These are phyloP conservation scores for Wallacemonas sp. DNA, from an alignment of 208 protist genomes.

Conservation along the genomic window DNA sequence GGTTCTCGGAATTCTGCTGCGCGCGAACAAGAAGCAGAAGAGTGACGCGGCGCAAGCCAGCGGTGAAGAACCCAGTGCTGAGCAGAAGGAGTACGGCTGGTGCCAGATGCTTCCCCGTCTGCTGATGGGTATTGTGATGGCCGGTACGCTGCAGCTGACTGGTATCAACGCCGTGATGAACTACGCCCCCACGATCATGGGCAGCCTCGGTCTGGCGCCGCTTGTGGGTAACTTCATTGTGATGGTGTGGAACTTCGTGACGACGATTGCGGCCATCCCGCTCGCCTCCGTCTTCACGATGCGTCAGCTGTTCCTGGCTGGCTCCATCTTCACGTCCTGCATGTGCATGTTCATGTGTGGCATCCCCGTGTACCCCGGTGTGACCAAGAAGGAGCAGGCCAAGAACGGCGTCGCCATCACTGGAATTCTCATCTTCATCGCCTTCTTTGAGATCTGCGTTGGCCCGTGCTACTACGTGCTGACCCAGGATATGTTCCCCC, in stretches of 20 bases:
- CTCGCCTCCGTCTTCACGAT: conserved; percentile 69
- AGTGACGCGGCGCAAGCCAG: too few relatives aligned
- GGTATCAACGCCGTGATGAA: conserved; percentile 90
- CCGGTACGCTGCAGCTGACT: conserved; percentile 77
- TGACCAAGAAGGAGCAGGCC: conserved; percentile 33
- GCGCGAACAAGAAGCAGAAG: conserved; percentile 18
- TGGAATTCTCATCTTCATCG: conserved; percentile 84
- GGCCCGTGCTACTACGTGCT: conserved; percentile 86
- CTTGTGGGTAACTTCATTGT: conserved; percentile 82
- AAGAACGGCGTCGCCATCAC: conserved; percentile 75
- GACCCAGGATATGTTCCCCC: conserved; percentile 82
- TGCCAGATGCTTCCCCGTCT: conserved; percentile 48
- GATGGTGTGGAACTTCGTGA: conserved; percentile 90
- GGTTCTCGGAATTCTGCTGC: conserved; percentile 40
- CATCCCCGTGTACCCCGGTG: conserved; percentile 78
- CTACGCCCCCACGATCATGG: conserved; percentile 84
- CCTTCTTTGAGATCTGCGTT: conserved; percentile 70
- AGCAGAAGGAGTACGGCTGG: conserved; percentile 51
- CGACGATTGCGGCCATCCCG: conserved; percentile 70
- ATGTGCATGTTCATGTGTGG: conserved; percentile 83
- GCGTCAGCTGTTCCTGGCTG: conserved; percentile 70
- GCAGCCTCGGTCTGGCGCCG: conserved; percentile 55
- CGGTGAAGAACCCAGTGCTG: conserved; percentile 18
- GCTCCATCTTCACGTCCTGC: conserved; percentile 56
- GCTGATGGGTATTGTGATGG: conserved; percentile 51